Percentiles rank a stretch among this genome's conserved stretches.
These are phyloP conservation scores for Rhinocladiella similis DNA, from an alignment of 2,329 filamentous ascomycete species.

Conservation along the genomic window DNA sequence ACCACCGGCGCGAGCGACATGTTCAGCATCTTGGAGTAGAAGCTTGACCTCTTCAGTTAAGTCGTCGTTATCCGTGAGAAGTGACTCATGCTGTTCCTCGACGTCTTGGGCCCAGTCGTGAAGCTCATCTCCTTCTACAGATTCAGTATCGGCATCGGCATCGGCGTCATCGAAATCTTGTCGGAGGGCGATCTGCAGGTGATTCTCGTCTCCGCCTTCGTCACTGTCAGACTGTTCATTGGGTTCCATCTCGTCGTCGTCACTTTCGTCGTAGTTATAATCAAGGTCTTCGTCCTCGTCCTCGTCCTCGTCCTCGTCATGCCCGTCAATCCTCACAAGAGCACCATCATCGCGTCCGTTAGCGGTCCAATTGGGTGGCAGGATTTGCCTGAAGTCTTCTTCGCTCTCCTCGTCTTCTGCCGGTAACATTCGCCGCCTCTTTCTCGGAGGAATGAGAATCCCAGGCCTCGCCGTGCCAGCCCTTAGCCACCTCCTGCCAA, in stretches of 20 bases:
- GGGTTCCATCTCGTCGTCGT: not conserved
- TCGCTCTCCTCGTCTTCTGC: slow-evolving; percentile 34
- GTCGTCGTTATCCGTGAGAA: slow-evolving; percentile 11
- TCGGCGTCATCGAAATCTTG: slow-evolving; percentile 32
- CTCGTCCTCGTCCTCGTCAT: slow-evolving; percentile 29
- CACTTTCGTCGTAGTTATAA: slow-evolving; percentile 16
- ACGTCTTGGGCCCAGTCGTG: slow-evolving; percentile 28
- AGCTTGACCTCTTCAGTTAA: slow-evolving; percentile 20
- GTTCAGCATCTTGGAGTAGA: slow-evolving; percentile 21
- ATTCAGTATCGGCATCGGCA: slow-evolving; percentile 26
- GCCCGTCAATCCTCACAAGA: slow-evolving; percentile 21
- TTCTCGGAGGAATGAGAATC: slow-evolving; percentile 72
- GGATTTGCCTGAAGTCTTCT: slow-evolving; percentile 29
- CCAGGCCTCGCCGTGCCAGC: slow-evolving; percentile 59
- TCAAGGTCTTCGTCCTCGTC: slow-evolving; percentile 27
- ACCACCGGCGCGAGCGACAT: slow-evolving; percentile 6
- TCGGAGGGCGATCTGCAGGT: slow-evolving; percentile 12
- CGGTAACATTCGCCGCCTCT: slow-evolving; percentile 56
- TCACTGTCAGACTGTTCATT: too few relatives aligned
- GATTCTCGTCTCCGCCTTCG: not conserved
- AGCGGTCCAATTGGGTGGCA: not conserved
- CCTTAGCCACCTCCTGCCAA: slow-evolving; percentile 71
- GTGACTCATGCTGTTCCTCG: slow-evolving; percentile 34
- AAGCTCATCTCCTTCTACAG: slow-evolving; percentile 24
- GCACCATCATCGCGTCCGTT: not conserved